phyloP scores from a whole-genome alignment of 208 protist species.

The Wallacemonas collosoma region DNA sequence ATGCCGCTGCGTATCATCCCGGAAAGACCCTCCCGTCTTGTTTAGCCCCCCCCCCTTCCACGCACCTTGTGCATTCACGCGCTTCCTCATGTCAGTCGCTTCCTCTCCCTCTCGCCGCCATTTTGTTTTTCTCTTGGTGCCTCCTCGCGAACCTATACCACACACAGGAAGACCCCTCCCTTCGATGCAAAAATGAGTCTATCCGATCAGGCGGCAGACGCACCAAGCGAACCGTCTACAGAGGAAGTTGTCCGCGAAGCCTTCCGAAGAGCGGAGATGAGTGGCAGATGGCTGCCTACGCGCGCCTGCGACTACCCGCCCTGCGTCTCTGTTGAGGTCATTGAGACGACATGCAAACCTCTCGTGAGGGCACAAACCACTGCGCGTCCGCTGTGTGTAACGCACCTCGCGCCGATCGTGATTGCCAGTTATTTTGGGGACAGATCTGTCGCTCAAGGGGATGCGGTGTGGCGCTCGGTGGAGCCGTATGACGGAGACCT shows the following conservation, averaged over 20 bases:
- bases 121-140: no score
- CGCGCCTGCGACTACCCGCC: conserved; percentile 56
- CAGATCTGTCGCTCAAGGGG: background rate
- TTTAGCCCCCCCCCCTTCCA: no score
- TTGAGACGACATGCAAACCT: conserved; percentile 50
- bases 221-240: background rate
- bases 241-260: conserved; percentile 38
- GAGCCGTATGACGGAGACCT: background rate
- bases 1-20: no score
- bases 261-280: conserved; percentile 74
- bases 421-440: background rate
- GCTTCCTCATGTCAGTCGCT: no score
- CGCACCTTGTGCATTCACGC: no score
- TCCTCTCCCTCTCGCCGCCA: no score
- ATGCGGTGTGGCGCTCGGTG: background rate
- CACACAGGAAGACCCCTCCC: background rate
- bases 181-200: background rate
- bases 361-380: background rate
- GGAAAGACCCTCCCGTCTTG: no score
- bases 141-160: no score
- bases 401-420: background rate
- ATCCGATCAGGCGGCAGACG: background rate
- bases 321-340: conserved; percentile 32
- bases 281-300: conserved; percentile 43
- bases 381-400: background rate